A percentile compares a stretch with the other conserved stretches of the same genome.
phyloP scores from a whole-genome alignment of 2,329 filamentous ascomycete species.

The Pseudopyrenochaeta lycopersici region DNA sequence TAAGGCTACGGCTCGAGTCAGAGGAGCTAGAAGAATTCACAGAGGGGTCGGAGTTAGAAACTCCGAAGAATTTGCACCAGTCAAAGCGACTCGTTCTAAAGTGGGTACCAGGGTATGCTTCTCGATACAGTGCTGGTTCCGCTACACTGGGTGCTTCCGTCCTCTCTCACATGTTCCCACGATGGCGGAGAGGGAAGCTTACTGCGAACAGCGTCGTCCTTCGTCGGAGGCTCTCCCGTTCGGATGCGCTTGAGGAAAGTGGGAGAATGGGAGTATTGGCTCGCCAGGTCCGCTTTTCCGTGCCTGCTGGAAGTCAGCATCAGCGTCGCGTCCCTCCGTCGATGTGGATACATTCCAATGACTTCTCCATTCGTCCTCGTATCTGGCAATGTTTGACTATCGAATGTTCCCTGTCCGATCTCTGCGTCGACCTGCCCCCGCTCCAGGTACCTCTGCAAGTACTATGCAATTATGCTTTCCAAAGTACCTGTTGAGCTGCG shows the following conservation, averaged over 20 bases:
- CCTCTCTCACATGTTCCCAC: constrained; percentile 16
- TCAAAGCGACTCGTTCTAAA: background rate
- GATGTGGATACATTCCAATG: background rate
- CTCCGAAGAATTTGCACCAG: constrained; percentile 23
- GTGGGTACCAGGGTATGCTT: constrained; percentile 6
- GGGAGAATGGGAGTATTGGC: constrained; percentile 7
- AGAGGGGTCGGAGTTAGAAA: constrained; percentile 11
- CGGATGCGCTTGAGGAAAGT: constrained; percentile 1
- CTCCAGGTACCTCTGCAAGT: background rate
- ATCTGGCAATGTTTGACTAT: background rate
- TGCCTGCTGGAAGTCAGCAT: background rate
- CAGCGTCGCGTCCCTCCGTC: background rate
- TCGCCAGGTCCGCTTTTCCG: background rate
- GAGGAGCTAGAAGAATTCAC: constrained; percentile 10
- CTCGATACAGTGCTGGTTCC: constrained; percentile 19
- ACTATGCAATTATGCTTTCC: constrained; percentile 2
- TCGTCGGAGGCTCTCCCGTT: constrained; percentile 1
- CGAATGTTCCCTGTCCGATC: constrained; percentile 3
- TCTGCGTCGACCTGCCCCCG: background rate
- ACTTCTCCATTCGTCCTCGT: constrained; percentile 5
- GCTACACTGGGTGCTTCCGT: constrained; percentile 7
- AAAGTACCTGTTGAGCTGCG: constrained; percentile 19
- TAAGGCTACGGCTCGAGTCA: constrained; percentile 13
- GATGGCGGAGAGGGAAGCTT: constrained; percentile 11
- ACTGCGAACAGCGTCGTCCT: constrained; percentile 5